These are phyloP conservation scores for Lactifluus rugatus DNA, from an alignment of 768 basidiomycete genomes.

Conservation along the genomic window DNA sequence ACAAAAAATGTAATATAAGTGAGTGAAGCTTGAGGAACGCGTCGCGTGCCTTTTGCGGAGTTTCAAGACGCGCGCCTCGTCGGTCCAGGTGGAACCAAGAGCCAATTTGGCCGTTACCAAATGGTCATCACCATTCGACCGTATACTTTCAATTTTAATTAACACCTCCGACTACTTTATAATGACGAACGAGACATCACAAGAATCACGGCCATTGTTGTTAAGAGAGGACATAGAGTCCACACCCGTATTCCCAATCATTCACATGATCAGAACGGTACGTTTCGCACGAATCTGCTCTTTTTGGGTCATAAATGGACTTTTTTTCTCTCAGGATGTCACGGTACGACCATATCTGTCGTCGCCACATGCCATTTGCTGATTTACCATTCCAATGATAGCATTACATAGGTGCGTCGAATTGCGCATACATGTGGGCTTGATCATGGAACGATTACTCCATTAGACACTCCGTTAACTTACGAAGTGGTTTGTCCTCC, in stretches of 20 bases:
- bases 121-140: not conserved
- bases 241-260: slow-evolving; percentile 68
- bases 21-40: not conserved
- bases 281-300: slow-evolving; percentile 18
- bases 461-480: slow-evolving; percentile 69
- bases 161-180: not conserved
- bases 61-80: slow-evolving; percentile 12
- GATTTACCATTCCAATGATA: slow-evolving; percentile 21
- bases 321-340: slow-evolving; percentile 5
- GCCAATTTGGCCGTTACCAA: not conserved
- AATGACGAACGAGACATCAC: slow-evolving; percentile 1
- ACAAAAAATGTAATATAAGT: not conserved
- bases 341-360: not conserved
- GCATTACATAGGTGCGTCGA: slow-evolving; percentile 59
- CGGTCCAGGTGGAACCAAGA: not conserved
- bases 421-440: not conserved
- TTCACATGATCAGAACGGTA: slow-evolving; percentile 66
- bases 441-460: slow-evolving; percentile 1
- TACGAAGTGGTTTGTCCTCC: slow-evolving; percentile 58
- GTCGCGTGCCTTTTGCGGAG: slow-evolving; percentile 19
- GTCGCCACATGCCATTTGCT: not conserved
- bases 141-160: not conserved
- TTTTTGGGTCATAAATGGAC: not conserved
- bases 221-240: slow-evolving; percentile 43
- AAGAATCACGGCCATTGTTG: slow-evolving; percentile 33